Base-by-base conservation (phyloP, 768 basidiomycete genomes). In the Rhizopogon salebrosus region DNA sequence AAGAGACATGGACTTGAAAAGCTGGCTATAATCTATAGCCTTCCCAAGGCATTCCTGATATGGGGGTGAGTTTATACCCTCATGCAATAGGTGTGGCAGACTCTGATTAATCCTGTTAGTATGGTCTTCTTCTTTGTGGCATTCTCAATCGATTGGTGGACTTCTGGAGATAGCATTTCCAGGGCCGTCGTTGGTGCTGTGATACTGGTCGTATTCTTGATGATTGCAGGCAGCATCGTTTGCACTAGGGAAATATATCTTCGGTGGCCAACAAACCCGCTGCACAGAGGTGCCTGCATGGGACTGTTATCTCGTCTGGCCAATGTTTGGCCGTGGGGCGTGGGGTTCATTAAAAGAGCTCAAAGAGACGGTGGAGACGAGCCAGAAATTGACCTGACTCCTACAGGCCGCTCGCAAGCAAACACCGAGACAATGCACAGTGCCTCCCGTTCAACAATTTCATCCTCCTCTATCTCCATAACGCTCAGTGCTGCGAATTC, bases 151-250 rank as follows among this genome's bases (percentile, higher is more conserved):
- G 61, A 70, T 51, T 69, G 67, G 64, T 63, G 49, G 22, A 46
- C 42, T 49, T 41, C 57, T n/a, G 45, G 36, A 7, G 7, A 56
- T n/a, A 41, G 11, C 7, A 8, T 10, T 16, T 53, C 52, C 9
- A 70, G 60, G 26, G 53, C 57, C 10, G 43, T 71, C 3, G 66
- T 72, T 2, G 75, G 69, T 5, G 50, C 50, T 1, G 55, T 67
- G 6, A 72, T 68, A 62, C 27, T 60, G 5, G 36, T 63, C 0
- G 60, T 70, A 7, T 55, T 59, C 3, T 35, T 67, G 8, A 65
- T 79, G 39, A 71, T 78, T 29, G 35, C 64, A 5, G 81, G 77
- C 76, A 75, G 75, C 52, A 71, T 80, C 34, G 67, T 68, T 36
- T 41, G 54, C n/a, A 51, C 54, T 23, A 49, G 48, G 35, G 37